Evolutionary conservation across 805 yeast species (phyloP).

Genomic region (Lachancea meyersii): DNA sequence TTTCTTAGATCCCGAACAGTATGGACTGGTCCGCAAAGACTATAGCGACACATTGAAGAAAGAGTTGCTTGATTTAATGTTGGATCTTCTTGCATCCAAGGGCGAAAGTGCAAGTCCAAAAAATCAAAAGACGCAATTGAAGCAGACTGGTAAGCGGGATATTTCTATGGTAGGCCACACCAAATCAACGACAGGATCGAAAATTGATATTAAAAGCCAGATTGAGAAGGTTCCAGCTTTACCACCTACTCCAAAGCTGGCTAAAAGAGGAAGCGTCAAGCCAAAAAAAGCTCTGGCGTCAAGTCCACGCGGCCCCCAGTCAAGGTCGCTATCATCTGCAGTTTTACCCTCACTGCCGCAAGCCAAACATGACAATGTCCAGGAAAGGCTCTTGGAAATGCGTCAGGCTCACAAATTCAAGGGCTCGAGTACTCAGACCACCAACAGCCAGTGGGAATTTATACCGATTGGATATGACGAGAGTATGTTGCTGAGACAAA

Average conservation of each 20-base stretch:
- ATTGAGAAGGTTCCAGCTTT: neutral
- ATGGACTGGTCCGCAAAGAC: slow-evolving; percentile 14
- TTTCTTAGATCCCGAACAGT: slow-evolving; percentile 19
- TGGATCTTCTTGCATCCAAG: neutral
- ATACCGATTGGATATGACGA: slow-evolving; percentile 23
- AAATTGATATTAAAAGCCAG: neutral
- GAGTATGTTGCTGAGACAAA: slow-evolving; percentile 7
- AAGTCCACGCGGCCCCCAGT: too few relatives aligned
- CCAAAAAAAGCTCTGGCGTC: too few relatives aligned
- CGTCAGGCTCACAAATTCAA: neutral
- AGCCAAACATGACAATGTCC: neutral
- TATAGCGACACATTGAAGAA: slow-evolving; percentile 13
- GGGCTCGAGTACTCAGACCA: too few relatives aligned
- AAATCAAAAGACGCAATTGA: neutral
- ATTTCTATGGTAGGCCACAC: neutral
- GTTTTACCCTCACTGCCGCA: too few relatives aligned
- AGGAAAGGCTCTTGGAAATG: neutral
- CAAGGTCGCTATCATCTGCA: too few relatives aligned
- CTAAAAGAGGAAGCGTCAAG: too few relatives aligned
- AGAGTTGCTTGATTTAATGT: slow-evolving; percentile 15
- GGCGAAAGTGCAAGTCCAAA: neutral
- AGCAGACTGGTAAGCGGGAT: neutral
- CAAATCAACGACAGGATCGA: neutral
- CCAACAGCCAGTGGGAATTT: slow-evolving; percentile 6
- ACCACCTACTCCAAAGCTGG: too few relatives aligned